These are phyloP conservation scores for Oleoguttula mirabilis DNA, from an alignment of 495 filamentous ascomycete species.

Conservation along the genomic window DNA sequence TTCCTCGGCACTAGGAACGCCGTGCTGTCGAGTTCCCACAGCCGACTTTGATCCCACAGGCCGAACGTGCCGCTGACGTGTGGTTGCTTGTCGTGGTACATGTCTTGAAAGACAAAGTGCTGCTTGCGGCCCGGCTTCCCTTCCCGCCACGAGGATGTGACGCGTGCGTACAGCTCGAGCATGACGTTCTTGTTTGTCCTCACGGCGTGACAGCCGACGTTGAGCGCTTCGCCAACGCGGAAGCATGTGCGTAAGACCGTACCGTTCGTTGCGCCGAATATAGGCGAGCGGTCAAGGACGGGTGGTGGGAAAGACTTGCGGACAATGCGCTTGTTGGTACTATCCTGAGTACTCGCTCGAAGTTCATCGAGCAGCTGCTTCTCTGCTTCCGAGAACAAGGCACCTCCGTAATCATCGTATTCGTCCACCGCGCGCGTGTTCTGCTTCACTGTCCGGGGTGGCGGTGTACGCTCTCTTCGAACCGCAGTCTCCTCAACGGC, in stretches of 20 bases:
- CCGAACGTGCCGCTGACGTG: slow-evolving; percentile 39
- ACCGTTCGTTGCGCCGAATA: slow-evolving; percentile 39
- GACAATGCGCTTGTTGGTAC: slow-evolving; percentile 27
- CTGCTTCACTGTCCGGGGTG: too few relatives aligned
- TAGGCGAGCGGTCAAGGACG: slow-evolving; percentile 39
- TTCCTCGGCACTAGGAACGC: slow-evolving; percentile 19
- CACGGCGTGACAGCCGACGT: slow-evolving; percentile 31
- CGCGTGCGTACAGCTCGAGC: slow-evolving; percentile 48
- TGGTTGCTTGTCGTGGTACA: slow-evolving; percentile 45
- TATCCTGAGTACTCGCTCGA: background rate
- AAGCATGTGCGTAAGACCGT: slow-evolving; percentile 47
- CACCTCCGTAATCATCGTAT: slow-evolving; percentile 17
- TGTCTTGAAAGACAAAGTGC: slow-evolving; percentile 46
- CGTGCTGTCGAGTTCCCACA: slow-evolving; percentile 38
- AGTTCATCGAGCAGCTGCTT: slow-evolving; percentile 9
- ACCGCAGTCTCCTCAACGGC: slow-evolving; percentile 5
- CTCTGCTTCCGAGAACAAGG: slow-evolving; percentile 10
- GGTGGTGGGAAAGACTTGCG: slow-evolving; percentile 38
- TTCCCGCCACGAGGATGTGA: slow-evolving; percentile 41
- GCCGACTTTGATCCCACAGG: slow-evolving; percentile 35
- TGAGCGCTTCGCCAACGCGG: slow-evolving; percentile 44
- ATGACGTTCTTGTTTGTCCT: slow-evolving; percentile 35
- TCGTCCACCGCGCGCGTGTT: slow-evolving; percentile 13
- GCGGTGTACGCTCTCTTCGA: slow-evolving; percentile 1
- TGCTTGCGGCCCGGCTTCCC: slow-evolving; percentile 32